Evolutionary conservation across 805 yeast genomes (phyloP), one percentile per base, ranked within the genome.

Genomic region (Yarrowia keelungensis): DNA sequence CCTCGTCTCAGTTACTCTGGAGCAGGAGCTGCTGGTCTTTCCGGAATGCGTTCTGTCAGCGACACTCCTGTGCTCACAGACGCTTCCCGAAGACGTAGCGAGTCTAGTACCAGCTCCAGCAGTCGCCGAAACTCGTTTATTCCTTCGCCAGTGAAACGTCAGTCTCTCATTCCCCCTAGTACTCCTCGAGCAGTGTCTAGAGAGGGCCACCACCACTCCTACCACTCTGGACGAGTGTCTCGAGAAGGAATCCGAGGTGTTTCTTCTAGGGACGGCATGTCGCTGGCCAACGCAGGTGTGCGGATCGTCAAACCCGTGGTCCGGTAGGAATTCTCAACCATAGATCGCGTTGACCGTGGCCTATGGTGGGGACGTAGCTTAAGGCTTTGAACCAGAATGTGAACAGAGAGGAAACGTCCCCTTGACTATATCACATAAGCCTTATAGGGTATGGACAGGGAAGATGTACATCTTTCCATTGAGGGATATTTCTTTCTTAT

Each of bases 331-430:
- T 56, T 56, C 62, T 41, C 62, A 41, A 56, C 62, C 62, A 56
- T 56, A 56, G 62, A 56, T 56, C 62, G 62, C 62, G 62, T 56
- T 56, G 62, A 41, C 47, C 62, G 62, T 56, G 62, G 62, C 35
- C 35, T 56, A 42, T 56, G 62, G 62, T 56, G 62, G 62, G 62
- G 62, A 41, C 62, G 62, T 56, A 56, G 62, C 62, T 42, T 56
- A 36, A 56, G 62, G 47, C 62, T 56, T 56, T 56, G 62, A 56
- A n/a, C 11, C 12, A 14, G 11, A 45, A 9, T 38, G 59, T 26
- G 32, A 26, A 26, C 32, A 26, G 32, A 26, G 32, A 26, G 32
- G 32, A 26, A 26, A 14, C 35, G 51, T 47, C 38, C 58, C 58
- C 26, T 53, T 54, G 45, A 39, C 61, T 47, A 26, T 7, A 22